Evolutionary conservation across 2,329 filamentous ascomycete species (phyloP), one percentile per base, ranked within the genome.

Genomic region (Scolecobasidium constrictum): DNA sequence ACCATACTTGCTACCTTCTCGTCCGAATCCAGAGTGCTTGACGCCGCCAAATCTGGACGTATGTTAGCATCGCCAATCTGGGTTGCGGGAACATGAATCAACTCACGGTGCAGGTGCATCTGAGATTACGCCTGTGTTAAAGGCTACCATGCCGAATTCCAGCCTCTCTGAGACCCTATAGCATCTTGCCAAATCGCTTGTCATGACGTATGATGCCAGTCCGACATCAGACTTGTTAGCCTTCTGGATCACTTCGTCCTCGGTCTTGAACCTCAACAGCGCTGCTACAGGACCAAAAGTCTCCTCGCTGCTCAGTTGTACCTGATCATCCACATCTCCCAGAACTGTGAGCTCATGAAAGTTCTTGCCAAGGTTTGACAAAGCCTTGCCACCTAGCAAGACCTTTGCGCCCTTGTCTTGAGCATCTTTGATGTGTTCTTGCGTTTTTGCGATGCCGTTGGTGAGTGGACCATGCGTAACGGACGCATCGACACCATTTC

Each of bases 251-350:
- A 94, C 92, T 55, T 96, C 88, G 42, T 83, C 80, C 64, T 96
- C 92, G 0, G 81, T 86, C 37, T 85, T 75, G 57, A 96, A 98
- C 38, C 78, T 73, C 69, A 95, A 95, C 13, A 96, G 64, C 1
- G 84, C 90, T 0, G 88, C 90, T 0, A 96, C 83, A 3, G 92
- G 92, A 0, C 92, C 92, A 58, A 98, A 98, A 0, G 90, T 98
- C 69, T 98, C 92, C 63, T 96, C 90, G 2, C 69, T 69, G 4
- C 85, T 81, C 51, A 96, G 73, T 46, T 76, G 73, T 90, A 96
- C 96, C 33, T 88, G 78, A 45, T 73, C 68, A 7, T 72, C 94
- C 81, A 94, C 90, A 48, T 83, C 84, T 9, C 83, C 81, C 47
- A 98, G 77, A 34, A 96, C 83, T 0, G 92, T 96, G 3, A 86